Evolutionary conservation across 2,329 filamentous ascomycete species (phyloP).

Genomic region (Coniella lustricola): DNA sequence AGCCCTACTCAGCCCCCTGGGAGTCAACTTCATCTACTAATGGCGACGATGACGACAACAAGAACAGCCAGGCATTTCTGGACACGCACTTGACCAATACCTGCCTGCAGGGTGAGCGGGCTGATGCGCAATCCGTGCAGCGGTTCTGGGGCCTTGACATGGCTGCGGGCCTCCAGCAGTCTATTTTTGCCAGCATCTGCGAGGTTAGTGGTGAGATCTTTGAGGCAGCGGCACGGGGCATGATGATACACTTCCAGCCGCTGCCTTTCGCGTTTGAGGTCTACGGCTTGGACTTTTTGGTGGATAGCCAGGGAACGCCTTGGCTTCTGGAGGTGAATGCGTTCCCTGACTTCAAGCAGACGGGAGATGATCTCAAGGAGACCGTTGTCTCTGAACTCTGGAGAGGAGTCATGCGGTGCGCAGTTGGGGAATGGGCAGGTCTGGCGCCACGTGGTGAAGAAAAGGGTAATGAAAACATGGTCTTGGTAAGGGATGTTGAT

Average conservation of each 20-base stretch:
- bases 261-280: slow-evolving; percentile 84
- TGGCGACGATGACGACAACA: slow-evolving; percentile 28
- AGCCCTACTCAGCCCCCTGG: slow-evolving; percentile 62
- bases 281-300: slow-evolving; percentile 85
- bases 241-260: slow-evolving; percentile 88
- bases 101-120: slow-evolving; percentile 63
- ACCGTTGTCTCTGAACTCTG: slow-evolving; percentile 68
- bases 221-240: slow-evolving; percentile 74
- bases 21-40: slow-evolving; percentile 4
- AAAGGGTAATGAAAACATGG: slow-evolving; percentile 33
- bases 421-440: slow-evolving; percentile 62
- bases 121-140: slow-evolving; percentile 53
- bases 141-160: slow-evolving; percentile 63
- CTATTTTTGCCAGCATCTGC: slow-evolving; percentile 70
- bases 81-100: slow-evolving; percentile 88
- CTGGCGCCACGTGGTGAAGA: slow-evolving; percentile 20
- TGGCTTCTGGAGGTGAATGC: slow-evolving; percentile 92
- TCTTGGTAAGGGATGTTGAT: slow-evolving; percentile 46
- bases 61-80: slow-evolving; percentile 35
- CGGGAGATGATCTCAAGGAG: slow-evolving; percentile 63
- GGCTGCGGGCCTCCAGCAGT: slow-evolving; percentile 32
- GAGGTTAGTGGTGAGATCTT: slow-evolving; percentile 69
- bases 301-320: slow-evolving; percentile 55
- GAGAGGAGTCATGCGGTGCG: slow-evolving; percentile 62
- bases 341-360: slow-evolving; percentile 94